Conservation (phyloP, 768 basidiomycete species). For the Russula emetica region DNA sequence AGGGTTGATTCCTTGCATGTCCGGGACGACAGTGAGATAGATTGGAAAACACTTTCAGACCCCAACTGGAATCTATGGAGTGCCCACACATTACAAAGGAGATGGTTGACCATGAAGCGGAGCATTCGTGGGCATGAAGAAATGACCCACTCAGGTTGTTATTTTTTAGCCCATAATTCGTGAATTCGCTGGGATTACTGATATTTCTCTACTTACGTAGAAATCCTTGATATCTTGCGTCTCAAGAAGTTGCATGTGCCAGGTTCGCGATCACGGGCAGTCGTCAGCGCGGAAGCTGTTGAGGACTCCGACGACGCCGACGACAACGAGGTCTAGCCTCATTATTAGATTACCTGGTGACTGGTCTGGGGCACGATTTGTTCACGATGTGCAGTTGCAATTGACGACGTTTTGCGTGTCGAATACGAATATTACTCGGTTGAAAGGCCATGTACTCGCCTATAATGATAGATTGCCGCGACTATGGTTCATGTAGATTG, state of each 20-base stretch:
- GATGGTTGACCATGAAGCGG: constrained; percentile 77
- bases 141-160: constrained; percentile 70
- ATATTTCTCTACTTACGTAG: constrained; percentile 36
- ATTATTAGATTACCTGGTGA: neutral
- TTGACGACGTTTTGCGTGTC: neutral
- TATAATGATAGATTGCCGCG: neutral
- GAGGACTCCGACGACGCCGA: constrained; percentile 33
- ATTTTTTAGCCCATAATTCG: constrained; percentile 25
- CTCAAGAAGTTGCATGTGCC: constrained; percentile 67
- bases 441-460: neutral
- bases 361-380: neutral
- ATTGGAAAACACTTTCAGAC: constrained; percentile 76
- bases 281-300: constrained; percentile 35
- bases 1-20: constrained; percentile 75
- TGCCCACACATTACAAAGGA: constrained; percentile 70
- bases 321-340: neutral
- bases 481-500: neutral
- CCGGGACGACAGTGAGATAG: constrained; percentile 76
- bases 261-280: constrained; percentile 33
- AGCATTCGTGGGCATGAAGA: constrained; percentile 72
- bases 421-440: neutral
- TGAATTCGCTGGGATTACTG: neutral
- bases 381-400: neutral
- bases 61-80: constrained; percentile 82
- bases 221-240: constrained; percentile 77